Conservation (phyloP, 1,139 yeast genomes). For the Blastobotrys aristatus region DNA sequence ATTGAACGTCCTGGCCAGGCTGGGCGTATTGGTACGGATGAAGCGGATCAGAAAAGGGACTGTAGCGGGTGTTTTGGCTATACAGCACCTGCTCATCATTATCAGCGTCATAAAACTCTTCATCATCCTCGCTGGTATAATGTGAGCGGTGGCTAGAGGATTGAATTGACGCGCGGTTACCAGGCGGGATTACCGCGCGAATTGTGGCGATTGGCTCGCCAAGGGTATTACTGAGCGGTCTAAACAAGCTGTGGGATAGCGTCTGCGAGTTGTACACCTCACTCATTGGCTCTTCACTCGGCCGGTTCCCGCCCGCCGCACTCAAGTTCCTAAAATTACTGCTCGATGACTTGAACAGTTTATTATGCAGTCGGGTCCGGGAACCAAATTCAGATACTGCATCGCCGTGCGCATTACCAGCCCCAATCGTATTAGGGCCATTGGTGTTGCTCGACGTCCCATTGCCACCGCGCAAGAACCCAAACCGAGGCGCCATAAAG, state of each 20-base stretch:
- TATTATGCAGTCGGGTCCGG: neutral
- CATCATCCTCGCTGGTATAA: neutral
- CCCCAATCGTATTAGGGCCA: no score
- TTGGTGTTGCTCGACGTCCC: neutral
- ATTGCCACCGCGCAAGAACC: neutral
- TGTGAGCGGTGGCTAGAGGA: neutral
- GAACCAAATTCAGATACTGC: neutral
- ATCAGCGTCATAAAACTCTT: neutral
- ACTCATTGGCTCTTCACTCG: slow-evolving; percentile 2
- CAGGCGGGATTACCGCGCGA: neutral
- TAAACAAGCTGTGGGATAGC: neutral
- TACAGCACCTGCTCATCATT: neutral
- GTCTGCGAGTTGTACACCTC: neutral
- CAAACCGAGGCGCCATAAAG: neutral
- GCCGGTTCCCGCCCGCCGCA: neutral
- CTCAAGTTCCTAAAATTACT: no score
- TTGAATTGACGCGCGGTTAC: neutral
- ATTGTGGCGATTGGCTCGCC: neutral
- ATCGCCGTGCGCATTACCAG: no score
- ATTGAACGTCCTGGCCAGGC: slow-evolving; percentile 5
- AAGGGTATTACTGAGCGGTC: neutral
- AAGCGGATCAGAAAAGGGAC: neutral
- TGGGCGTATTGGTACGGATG: slow-evolving; percentile 8
- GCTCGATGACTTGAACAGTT: no score
- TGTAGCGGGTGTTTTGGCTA: neutral